Evolutionary conservation across 108 stramenopile species (phyloP).

Genomic region (Pseudonitzschia delicatissima): DNA sequence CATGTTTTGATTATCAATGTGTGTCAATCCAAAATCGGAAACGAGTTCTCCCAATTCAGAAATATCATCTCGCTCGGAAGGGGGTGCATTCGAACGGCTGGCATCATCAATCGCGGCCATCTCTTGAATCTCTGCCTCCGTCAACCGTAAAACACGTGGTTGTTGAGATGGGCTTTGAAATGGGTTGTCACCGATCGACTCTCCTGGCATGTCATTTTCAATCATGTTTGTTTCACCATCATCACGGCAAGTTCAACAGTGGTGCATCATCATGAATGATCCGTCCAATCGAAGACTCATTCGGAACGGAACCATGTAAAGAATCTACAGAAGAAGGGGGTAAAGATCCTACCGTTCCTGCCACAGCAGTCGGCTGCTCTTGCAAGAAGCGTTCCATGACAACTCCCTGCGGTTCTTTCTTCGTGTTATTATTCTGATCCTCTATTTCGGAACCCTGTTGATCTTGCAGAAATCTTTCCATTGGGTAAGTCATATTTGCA

Average conservation of each 20-base stretch:
- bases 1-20: conserved; percentile 10
- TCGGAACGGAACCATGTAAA: no score
- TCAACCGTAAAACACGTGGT: conserved; percentile 50
- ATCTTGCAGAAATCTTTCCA: conserved; percentile 68
- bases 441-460: conserved; percentile 5
- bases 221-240: no score
- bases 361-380: conserved; percentile 19
- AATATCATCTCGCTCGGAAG: conserved; percentile 53
- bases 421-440: background rate
- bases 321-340: background rate
- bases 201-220: no score
- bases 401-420: conserved; percentile 24
- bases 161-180: conserved; percentile 21
- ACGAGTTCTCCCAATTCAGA: conserved; percentile 44
- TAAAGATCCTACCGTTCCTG: background rate
- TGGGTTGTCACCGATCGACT: background rate
- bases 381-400: conserved; percentile 60
- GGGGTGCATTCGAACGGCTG: conserved; percentile 68
- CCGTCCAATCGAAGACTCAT: no score
- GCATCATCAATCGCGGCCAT: conserved; percentile 70
- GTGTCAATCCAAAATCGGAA: conserved; percentile 44
- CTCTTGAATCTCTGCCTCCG: conserved; percentile 71
- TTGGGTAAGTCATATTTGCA: conserved; percentile 42
- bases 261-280: no score
- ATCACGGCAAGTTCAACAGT: no score